Evolutionary conservation across 163 green algal genomes (phyloP).

Genomic region (Coccomyxa subellipsoidea): DNA sequence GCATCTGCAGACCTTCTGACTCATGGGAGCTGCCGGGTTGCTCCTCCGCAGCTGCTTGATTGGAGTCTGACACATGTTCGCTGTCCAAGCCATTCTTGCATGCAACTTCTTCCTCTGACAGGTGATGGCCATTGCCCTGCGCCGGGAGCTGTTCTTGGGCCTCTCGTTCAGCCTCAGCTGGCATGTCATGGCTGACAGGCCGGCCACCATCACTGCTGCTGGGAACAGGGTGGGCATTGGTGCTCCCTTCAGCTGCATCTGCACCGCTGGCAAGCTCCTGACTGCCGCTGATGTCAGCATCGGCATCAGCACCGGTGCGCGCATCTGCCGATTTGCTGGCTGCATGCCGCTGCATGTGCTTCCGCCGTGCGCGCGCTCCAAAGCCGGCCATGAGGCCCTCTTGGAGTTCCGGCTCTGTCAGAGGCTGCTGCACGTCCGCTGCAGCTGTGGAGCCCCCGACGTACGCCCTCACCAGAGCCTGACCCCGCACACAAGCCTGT

Average conservation of each 20-base stretch:
- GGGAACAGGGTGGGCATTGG: not conserved
- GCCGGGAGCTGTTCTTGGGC: no score
- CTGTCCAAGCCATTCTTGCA: no score
- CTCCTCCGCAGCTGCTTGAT: no score
- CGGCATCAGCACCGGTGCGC: not conserved
- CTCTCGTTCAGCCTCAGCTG: no score
- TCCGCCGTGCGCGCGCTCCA: not conserved
- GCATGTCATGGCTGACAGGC: not conserved
- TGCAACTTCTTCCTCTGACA: no score
- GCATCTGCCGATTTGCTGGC: not conserved
- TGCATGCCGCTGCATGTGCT: not conserved
- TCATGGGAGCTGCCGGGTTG: no score
- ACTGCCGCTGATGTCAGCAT: not conserved
- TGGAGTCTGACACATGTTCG: no score
- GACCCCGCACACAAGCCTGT: not conserved
- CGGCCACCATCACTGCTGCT: not conserved
- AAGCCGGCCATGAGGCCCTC: slow-evolving; percentile 8
- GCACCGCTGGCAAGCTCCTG: not conserved
- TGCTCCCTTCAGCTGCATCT: not conserved
- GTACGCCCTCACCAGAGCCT: not conserved
- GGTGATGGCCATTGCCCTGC: no score
- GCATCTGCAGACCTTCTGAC: no score
- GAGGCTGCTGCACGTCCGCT: not conserved
- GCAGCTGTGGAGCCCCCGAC: not conserved
- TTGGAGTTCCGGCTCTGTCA: not conserved